Percentiles rank a stretch among this genome's conserved stretches.
Evolutionary conservation across 2,329 filamentous ascomycete species (phyloP).

Genomic region (Penicillium palitans): DNA sequence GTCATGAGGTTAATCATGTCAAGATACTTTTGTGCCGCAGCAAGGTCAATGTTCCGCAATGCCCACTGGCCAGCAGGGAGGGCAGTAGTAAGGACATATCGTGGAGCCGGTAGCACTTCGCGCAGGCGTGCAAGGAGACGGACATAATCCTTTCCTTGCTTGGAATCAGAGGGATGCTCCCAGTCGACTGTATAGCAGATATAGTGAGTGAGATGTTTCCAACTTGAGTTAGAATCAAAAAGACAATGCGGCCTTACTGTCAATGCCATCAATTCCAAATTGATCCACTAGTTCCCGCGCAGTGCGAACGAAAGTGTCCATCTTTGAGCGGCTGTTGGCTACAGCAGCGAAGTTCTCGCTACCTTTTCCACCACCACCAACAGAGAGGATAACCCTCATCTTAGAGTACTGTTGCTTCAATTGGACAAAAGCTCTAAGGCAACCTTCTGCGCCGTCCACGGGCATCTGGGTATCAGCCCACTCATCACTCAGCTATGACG

Average conservation of each 20-base stretch:
- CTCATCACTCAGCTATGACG: slow-evolving; percentile 69
- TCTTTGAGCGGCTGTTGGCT: slow-evolving; percentile 58
- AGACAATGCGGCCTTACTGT: slow-evolving; percentile 57
- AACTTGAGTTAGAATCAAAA: not conserved
- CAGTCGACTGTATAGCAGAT: slow-evolving; percentile 66
- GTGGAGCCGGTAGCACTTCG: slow-evolving; percentile 65
- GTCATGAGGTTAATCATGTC: slow-evolving; percentile 78
- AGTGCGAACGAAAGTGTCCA: slow-evolving; percentile 70
- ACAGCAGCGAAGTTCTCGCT: slow-evolving; percentile 68
- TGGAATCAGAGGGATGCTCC: slow-evolving; percentile 68
- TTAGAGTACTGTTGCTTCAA: slow-evolving; percentile 70
- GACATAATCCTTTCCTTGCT: slow-evolving; percentile 70
- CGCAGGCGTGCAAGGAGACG: slow-evolving; percentile 67
- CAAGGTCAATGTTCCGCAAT: slow-evolving; percentile 68
- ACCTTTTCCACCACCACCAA: slow-evolving; percentile 67
- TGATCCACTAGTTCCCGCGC: slow-evolving; percentile 67
- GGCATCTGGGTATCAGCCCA: slow-evolving; percentile 72
- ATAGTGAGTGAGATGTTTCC: not conserved
- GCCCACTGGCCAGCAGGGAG: slow-evolving; percentile 68
- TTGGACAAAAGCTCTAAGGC: slow-evolving; percentile 70
- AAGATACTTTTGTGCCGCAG: slow-evolving; percentile 62
- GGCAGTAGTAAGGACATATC: slow-evolving; percentile 69
- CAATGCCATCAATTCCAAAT: slow-evolving; percentile 72
- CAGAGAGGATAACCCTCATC: slow-evolving; percentile 73
- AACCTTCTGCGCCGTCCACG: slow-evolving; percentile 70